Base-by-base conservation (phyloP, 2,329 filamentous ascomycete species). In the Ascochyta fabae region DNA sequence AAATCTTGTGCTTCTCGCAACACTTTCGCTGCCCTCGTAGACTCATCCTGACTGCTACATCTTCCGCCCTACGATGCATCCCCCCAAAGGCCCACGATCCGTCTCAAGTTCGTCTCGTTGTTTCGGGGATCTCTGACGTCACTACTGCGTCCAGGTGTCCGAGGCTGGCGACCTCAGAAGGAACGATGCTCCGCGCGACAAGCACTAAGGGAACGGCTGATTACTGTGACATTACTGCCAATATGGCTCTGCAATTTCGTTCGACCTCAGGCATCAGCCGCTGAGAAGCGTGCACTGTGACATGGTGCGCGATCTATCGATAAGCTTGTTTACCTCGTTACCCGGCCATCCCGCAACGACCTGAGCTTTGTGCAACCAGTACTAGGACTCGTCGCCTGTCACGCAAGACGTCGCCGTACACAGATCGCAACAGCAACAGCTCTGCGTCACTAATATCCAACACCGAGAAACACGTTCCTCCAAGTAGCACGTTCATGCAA, bases 401-500 rank as follows among this genome's bases (percentile, higher is more conserved):
- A 38, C 48, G 15, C 52, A 51, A 43, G 41, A 42, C n/a, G 13
- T 7, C 38, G 31, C 22, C 38, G n/a, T 33, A 19, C 1, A 19
- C 38, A 27, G 4, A 16, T 15, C 9, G 27, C 19, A 26, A 31
- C 24, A 16, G 33, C 33, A 12, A 33, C 12, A 4, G 13, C 34
- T 13, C 40, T 24, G 36, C 36, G 13, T 8, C 15, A 15, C 12
- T n/a, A 27, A 38, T n/a, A 24, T 39, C 19, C 42, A n/a, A 27
- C 16, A 12, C 29, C 24, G 33, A n/a, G 8, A 39, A 40, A 13
- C 4, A 15, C 12, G 24, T 23, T 19, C 22, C 13, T 23, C 43
- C 31, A 19, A 44, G 15, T 41, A 35, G 52, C 48, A 58, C 45
- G 53, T 49, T 48, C 52, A 63, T 66, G 60, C 64, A 59, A 48